Conservation (phyloP, 345 rosid genomes). For the Carallia brachiata region DNA sequence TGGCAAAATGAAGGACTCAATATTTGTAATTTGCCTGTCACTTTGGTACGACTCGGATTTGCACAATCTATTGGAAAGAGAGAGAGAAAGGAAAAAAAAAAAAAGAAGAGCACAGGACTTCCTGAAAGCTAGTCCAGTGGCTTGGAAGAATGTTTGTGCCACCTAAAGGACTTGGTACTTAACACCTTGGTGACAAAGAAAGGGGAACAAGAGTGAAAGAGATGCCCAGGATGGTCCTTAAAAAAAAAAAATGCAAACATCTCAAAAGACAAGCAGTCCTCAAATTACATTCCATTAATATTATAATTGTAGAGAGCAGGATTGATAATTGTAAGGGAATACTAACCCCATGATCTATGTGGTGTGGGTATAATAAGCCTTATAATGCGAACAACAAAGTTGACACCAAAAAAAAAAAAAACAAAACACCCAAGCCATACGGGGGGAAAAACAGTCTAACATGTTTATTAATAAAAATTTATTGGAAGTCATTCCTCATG, state of each 20-base stretch:
- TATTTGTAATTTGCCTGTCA: conserved; percentile 11
- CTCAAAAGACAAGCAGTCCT: neutral
- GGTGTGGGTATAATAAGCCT: no score
- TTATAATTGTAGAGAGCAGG: no score
- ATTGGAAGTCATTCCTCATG: no score
- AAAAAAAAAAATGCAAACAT: neutral
- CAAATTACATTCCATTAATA: neutral
- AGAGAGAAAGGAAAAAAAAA: no score
- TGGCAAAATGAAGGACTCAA: neutral
- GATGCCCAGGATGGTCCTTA: neutral
- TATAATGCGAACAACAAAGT: no score
- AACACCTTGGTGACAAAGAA: neutral
- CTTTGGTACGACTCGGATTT: conserved; percentile 25
- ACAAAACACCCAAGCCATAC: no score
- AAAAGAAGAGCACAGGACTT: neutral
- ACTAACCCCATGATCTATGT: no score
- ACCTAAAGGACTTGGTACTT: neutral
- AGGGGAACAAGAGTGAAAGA: neutral
- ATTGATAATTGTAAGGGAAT: no score
- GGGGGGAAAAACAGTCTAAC: no score
- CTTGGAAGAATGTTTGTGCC: conserved; percentile 15
- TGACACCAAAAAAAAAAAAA: no score
- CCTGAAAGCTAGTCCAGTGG: neutral
- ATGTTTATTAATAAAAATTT: no score
- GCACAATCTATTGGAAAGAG: conserved; percentile 12